Evolutionary conservation across 139 green algal genomes (phyloP), one percentile per base, ranked within the genome.

Genomic region (Chlamydomonas schloesseri): DNA sequence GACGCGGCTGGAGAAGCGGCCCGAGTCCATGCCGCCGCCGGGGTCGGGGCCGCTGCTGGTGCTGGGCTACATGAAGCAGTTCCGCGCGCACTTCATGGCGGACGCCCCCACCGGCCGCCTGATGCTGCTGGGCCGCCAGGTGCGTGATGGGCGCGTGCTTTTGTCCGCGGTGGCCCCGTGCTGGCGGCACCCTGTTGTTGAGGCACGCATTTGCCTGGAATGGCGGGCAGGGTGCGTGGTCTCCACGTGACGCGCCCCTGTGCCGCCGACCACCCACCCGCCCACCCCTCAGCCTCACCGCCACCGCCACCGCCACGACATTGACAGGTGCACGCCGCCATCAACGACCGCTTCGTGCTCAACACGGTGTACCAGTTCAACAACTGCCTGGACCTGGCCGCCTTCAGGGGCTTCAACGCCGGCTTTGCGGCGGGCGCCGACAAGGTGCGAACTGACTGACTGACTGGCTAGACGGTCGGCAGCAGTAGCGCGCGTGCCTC

Each of bases 311-410:
- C 42, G 6, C 42, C 42, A 50, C 42, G n/a, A n/a, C 42, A 50
- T 50, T 8, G 6, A 36, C 86, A 90, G 78, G 80, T 90, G 31
- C 71, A 83, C 47, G 86, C 79, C 55, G 86, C 86, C 42, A 87
- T 90, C 86, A 90, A 90, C 65, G 86, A 90, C 79, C 79, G 86
- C 23, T 90, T 90, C 47, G 86, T 90, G 36, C 86, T 90, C 50
- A 90, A 90, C 78, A 90, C 80, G 26, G 68, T 50, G 29, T 81
- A 83, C 62, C 73, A 82, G 58, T 87, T 87, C 46, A 37, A 82
- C 57, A 58, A 87, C 72, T 65, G 81, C 15, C 42, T 90, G 47
- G 79, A 90, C 62, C 71, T 90, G 34, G 34, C 0, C 47, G 67
- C 84, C 33, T 87, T 90, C 71, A 72, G 53, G 0, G 79, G 71